Evolutionary conservation across 257 asterid species (phyloP).

Genomic region (Nyctanthes arbortristis): DNA sequence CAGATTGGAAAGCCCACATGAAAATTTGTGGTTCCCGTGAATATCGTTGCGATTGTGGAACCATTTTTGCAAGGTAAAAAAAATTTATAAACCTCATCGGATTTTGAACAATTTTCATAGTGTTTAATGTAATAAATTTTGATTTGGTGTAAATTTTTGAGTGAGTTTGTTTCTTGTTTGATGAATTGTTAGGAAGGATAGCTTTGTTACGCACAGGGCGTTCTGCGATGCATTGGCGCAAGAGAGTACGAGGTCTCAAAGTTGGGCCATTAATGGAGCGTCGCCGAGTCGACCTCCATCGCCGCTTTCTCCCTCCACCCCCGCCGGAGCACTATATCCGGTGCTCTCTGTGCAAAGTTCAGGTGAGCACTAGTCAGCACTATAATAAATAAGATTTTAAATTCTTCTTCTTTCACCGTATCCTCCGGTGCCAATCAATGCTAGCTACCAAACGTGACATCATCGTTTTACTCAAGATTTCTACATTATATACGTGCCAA

Average conservation of each 20-base stretch:
- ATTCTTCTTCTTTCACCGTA: background rate
- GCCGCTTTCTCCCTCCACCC: conserved; percentile 84
- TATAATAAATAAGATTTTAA: background rate
- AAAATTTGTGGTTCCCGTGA: conserved; percentile 88
- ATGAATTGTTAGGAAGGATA: conserved; percentile 63
- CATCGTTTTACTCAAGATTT: background rate
- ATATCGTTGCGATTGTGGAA: conserved; percentile 91
- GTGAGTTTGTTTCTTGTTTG: background rate
- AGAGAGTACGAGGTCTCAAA: conserved; percentile 55
- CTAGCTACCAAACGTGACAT: background rate
- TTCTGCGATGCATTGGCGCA: conserved; percentile 91
- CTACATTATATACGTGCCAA: conserved; percentile 26
- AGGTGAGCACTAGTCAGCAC: conserved; percentile 47
- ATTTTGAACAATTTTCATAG: background rate
- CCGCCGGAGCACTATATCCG: conserved; percentile 75
- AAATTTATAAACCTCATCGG: too few relatives aligned
- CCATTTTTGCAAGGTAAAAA: conserved; percentile 74
- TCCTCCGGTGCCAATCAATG: background rate
- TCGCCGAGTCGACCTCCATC: conserved; percentile 78
- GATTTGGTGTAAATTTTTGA: background rate
- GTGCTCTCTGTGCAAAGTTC: conserved; percentile 87
- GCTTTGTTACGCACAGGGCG: conserved; percentile 85
- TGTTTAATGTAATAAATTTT: background rate
- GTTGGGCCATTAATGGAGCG: conserved; percentile 22
- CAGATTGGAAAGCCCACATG: conserved; percentile 97